Evolutionary conservation across 2,329 filamentous ascomycete genomes (phyloP), one percentile per base, ranked within the genome.

Genomic region (Chalaropsis thielavioides): DNA sequence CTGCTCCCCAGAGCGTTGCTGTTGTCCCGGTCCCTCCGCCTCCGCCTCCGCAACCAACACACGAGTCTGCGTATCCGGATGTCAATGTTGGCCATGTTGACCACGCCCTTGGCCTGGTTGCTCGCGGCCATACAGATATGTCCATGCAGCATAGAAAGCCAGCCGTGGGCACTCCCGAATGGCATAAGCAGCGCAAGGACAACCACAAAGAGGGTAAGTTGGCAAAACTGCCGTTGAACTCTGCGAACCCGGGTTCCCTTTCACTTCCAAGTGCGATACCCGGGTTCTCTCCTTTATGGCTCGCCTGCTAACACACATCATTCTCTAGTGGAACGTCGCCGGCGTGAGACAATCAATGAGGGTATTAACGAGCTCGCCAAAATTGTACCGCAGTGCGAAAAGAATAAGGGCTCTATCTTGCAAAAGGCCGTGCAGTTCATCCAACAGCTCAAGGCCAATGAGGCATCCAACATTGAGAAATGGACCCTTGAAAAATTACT

Each of bases 321-420:
- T 61, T 56, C 11, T 54, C 17, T 38, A 97, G 94, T 99, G 68
- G 94, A 99, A 77, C 90, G 94, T 67, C 90, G 94, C 67, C 90
- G 94, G 56, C 89, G 94, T 68, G 94, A 99, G 76, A 96, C 94
- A 0, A 99, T 99, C 74, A 99, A 99, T 70, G 94, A 99, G 76
- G 94, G 94, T 61, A 99, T 99, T 71, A 97, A 96, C 72, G 94
- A 97, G 75, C 83, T 99, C 38, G 90, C 92, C 70, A 97, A 96
- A 78, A 95, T 99, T 69, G 94, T 99, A 0, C 94, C 94, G 0
- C 91, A 91, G 15, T 96, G 92, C 72, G 94, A 99, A 76, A 99
- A 97, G 81, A 97, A 99, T 79, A 99, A 99, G 76, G 94, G 94
- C 0, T 95, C 91, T 1, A 97, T 99, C 69, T 79, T 99, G 44